These are phyloP conservation scores for Brasenia schreberi DNA, from an alignment of 164 flowering plant species.

Conservation along the genomic window DNA sequence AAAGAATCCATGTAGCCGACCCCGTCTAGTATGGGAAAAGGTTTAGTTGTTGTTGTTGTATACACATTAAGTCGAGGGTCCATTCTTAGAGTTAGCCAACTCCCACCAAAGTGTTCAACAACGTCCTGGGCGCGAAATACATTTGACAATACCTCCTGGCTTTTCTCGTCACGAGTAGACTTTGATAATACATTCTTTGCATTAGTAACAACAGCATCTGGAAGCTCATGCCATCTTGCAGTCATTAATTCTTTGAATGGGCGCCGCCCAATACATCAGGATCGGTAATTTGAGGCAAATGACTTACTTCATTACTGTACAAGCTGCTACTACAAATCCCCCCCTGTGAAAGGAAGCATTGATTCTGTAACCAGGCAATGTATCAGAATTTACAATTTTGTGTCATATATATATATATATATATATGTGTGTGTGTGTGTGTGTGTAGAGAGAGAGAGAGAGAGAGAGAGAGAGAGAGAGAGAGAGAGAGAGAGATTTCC, in stretches of 20 bases:
- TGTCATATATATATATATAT: too few relatives aligned
- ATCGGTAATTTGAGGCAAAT: conserved; percentile 54
- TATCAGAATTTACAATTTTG: not conserved
- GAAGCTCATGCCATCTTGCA: conserved; percentile 67
- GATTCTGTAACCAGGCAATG: not conserved
- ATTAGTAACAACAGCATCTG: conserved; percentile 34
- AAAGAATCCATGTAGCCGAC: too few relatives aligned
- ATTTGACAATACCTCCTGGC: conserved; percentile 54
- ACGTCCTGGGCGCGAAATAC: conserved; percentile 88
- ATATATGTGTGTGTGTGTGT: too few relatives aligned
- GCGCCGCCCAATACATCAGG: conserved; percentile 29
- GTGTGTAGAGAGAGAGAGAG: too few relatives aligned
- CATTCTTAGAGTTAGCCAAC: conserved; percentile 57
- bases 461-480: too few relatives aligned
- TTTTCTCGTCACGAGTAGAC: conserved; percentile 54
- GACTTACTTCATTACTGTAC: conserved; percentile 53
- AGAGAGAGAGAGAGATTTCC: too few relatives aligned
- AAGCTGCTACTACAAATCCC: conserved; percentile 36
- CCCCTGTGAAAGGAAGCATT: conserved; percentile 21
- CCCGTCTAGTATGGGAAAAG: too few relatives aligned
- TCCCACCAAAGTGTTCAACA: conserved; percentile 60
- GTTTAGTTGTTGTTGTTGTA: too few relatives aligned
- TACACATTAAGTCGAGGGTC: too few relatives aligned
- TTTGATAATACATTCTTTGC: conserved; percentile 57
- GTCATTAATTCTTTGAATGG: conserved; percentile 85